These are phyloP conservation scores for Gossypium longicalyx DNA, from an alignment of 345 rosid species.

Conservation along the genomic window DNA sequence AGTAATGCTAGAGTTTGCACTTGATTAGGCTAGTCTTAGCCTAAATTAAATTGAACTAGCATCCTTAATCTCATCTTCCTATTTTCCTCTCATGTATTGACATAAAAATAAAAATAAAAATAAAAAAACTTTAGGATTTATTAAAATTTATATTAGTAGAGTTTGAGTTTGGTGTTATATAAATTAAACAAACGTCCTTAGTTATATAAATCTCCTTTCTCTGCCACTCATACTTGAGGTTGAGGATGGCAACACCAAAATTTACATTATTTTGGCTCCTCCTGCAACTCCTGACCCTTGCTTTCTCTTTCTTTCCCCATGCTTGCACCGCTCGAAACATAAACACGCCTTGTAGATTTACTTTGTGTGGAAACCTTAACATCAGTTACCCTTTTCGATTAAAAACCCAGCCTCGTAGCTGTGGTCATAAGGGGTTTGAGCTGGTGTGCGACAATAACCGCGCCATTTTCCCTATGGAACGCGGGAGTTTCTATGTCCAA, in stretches of 20 bases:
- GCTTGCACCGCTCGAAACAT: not conserved
- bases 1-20: no score
- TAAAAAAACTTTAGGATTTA: no score
- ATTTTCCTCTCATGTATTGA: no score
- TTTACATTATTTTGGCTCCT: not conserved
- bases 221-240: no score
- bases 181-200: no score
- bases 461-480: not conserved
- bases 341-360: not conserved
- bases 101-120: no score
- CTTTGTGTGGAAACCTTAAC: not conserved
- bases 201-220: not conserved
- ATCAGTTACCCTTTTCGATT: not conserved
- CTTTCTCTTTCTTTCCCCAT: not conserved
- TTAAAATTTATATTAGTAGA: no score
- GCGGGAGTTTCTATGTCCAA: slow-evolving; percentile 2
- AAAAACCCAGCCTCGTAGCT: not conserved
- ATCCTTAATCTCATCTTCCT: no score
- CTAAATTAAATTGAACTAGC: no score
- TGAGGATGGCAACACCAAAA: not conserved
- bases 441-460: slow-evolving; percentile 1
- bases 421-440: not conserved
- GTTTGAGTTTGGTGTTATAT: no score
- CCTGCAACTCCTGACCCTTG: not conserved
- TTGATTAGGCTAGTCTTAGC: no score